These are phyloP conservation scores for Trichophyton mentagrophytes DNA, from an alignment of 2,329 filamentous ascomycete species.

Conservation along the genomic window DNA sequence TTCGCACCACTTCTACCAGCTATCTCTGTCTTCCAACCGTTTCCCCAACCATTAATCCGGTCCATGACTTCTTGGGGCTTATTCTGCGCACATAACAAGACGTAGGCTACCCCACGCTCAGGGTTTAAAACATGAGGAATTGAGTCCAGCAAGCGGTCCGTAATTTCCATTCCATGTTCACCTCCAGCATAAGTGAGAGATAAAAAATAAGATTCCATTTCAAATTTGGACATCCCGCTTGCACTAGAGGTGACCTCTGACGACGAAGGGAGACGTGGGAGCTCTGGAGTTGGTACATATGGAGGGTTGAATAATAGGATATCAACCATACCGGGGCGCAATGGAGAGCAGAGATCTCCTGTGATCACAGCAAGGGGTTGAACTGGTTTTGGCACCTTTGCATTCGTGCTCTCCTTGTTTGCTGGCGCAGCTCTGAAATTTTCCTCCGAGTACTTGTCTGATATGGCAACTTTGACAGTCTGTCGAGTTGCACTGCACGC, in stretches of 20 bases:
- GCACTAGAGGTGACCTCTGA: background rate
- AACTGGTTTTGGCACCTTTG: slow-evolving; percentile 20
- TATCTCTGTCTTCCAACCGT: slow-evolving; percentile 59
- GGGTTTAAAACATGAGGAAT: slow-evolving; percentile 53
- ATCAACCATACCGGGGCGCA: slow-evolving; percentile 53
- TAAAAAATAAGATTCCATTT: slow-evolving; percentile 70
- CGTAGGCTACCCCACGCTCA: slow-evolving; percentile 64
- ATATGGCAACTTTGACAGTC: slow-evolving; percentile 49
- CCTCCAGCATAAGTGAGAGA: slow-evolving; percentile 83
- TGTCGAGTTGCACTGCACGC: slow-evolving; percentile 63
- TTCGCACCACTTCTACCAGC: slow-evolving; percentile 74
- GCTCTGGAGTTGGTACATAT: slow-evolving; percentile 74
- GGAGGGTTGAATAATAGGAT: slow-evolving; percentile 93
- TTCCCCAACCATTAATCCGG: slow-evolving; percentile 46
- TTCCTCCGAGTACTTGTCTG: slow-evolving; percentile 16
- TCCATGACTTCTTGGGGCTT: slow-evolving; percentile 61
- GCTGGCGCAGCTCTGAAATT: slow-evolving; percentile 23
- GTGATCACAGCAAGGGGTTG: slow-evolving; percentile 54
- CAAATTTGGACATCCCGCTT: slow-evolving; percentile 40
- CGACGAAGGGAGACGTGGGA: slow-evolving; percentile 40
- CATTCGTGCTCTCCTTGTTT: slow-evolving; percentile 11
- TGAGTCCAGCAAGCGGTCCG: slow-evolving; percentile 59
- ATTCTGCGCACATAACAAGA: slow-evolving; percentile 85
- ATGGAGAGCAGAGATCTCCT: slow-evolving; percentile 54
- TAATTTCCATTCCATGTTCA: slow-evolving; percentile 84